Evolutionary conservation across 176 grass and related monocot genomes (phyloP).

Genomic region (Triticum dicoccoides): DNA sequence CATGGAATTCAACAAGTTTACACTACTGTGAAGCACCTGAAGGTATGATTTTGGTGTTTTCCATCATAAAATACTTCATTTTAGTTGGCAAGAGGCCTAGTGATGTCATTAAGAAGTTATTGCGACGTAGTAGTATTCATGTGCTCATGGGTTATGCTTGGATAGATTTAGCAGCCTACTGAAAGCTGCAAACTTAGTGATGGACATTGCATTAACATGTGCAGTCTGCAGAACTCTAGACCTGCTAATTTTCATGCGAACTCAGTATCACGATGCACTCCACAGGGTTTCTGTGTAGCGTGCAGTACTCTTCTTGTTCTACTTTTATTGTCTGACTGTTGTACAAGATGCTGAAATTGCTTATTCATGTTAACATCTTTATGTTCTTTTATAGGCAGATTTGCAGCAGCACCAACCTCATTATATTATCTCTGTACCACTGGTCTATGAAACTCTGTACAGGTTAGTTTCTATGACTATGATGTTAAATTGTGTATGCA

Average conservation of each 20-base stretch:
- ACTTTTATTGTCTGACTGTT: conserved; percentile 26
- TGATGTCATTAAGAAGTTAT: not conserved
- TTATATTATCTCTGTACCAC: conserved; percentile 78
- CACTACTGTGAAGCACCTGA: conserved; percentile 80
- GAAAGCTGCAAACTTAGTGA: conserved; percentile 17
- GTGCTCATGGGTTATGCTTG: not conserved
- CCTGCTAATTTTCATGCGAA: not conserved
- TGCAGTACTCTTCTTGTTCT: conserved; percentile 17
- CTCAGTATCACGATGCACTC: not conserved
- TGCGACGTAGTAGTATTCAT: not conserved
- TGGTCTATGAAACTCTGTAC: conserved; percentile 97
- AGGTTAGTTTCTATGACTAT: conserved; percentile 48
- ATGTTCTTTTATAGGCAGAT: conserved; percentile 83
- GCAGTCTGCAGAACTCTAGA: not conserved
- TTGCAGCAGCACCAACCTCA: conserved; percentile 88
- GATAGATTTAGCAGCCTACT: conserved; percentile 9
- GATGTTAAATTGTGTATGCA: not conserved
- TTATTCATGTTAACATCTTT: conserved; percentile 44
- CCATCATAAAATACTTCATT: conserved; percentile 11
- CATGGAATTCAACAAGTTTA: conserved; percentile 89
- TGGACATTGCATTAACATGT: not conserved
- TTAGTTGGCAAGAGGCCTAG: not conserved
- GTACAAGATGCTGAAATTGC: conserved; percentile 39
- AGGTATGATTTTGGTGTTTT: conserved; percentile 40
- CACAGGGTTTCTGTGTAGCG: not conserved